A percentile compares a stretch with the other conserved stretches of the same genome.
Evolutionary conservation across 75 land plant genomes (phyloP).

Genomic region (Picea glauca): DNA sequence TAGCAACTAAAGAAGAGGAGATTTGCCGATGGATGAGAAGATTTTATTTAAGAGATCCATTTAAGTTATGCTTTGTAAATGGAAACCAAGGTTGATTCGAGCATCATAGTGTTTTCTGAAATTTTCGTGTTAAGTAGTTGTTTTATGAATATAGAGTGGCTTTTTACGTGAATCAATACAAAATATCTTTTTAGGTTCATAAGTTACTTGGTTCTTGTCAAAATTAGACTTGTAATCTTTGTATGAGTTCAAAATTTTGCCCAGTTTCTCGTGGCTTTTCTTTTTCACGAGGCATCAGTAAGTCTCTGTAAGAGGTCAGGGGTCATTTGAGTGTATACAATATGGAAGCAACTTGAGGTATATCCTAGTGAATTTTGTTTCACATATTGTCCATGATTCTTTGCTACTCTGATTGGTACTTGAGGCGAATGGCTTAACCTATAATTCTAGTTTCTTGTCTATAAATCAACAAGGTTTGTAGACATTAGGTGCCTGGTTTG

Average conservation of each 20-base stretch:
- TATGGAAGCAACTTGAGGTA: background rate
- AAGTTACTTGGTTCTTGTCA: no score
- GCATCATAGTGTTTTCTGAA: background rate
- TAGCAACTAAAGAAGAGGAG: background rate
- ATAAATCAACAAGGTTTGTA: background rate
- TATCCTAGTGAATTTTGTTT: background rate
- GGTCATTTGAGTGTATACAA: background rate
- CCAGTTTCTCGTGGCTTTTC: background rate
- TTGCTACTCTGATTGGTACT: background rate
- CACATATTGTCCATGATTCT: background rate
- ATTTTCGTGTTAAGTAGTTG: background rate
- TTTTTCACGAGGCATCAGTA: background rate
- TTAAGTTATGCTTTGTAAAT: background rate
- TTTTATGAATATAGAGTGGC: background rate
- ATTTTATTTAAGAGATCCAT: background rate
- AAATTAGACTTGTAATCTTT: no score
- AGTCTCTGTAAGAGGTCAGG: background rate
- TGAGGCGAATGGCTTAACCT: background rate
- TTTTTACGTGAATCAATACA: background rate
- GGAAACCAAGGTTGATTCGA: background rate
- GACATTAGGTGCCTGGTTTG: background rate
- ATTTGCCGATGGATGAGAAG: background rate
- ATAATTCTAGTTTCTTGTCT: background rate
- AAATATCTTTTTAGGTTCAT: no score
- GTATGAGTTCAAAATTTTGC: no score